Conservation (phyloP, 495 filamentous ascomycete species). For the Aspergillus asperescens region DNA sequence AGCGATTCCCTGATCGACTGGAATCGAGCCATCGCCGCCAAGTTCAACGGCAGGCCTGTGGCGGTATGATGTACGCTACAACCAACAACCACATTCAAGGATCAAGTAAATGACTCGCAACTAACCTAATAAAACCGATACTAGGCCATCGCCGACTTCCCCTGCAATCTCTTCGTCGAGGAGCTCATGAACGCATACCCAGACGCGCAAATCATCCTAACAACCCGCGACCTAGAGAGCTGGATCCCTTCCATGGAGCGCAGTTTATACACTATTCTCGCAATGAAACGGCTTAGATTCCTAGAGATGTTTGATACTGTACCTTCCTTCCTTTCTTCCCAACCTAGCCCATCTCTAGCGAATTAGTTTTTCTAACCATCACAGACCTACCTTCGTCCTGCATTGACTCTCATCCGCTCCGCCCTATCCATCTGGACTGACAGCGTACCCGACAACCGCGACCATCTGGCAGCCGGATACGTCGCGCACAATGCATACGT, state of each 20-base stretch:
- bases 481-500: slow-evolving; percentile 3
- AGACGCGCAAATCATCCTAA: slow-evolving; percentile 10
- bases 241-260: not conserved
- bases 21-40: not conserved
- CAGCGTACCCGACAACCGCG: not conserved
- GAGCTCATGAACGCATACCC: slow-evolving; percentile 13
- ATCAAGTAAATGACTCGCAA: no score
- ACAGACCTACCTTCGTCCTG: not conserved
- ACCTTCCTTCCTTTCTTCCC: not conserved
- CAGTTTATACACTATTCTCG: not conserved
- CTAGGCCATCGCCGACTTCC: slow-evolving; percentile 6
- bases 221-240: not conserved
- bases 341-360: no score
- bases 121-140: not conserved
- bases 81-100: not conserved
- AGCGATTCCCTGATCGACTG: not conserved
- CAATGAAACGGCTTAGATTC: not conserved
- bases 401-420: not conserved
- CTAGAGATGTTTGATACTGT: not conserved
- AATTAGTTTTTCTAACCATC: not conserved
- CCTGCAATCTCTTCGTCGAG: slow-evolving; percentile 2
- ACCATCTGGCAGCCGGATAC: not conserved
- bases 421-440: not conserved
- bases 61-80: slow-evolving; percentile 7
- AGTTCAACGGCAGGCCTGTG: slow-evolving; percentile 3